Conservation (phyloP, 371 early-diverging fungal genomes). For the Mortierella sp. region DNA sequence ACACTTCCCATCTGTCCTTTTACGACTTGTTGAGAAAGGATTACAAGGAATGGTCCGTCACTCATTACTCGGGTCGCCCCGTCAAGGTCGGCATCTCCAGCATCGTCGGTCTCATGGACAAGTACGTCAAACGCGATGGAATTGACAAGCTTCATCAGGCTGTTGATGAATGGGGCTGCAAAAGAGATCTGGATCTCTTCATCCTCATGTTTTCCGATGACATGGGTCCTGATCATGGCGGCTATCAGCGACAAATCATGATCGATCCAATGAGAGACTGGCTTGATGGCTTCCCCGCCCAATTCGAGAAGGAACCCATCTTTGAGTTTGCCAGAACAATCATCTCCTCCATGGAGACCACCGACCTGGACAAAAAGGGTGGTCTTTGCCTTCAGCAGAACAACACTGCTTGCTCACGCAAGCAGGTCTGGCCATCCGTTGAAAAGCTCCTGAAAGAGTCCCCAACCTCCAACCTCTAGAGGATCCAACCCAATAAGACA, state of each 20-base stretch:
- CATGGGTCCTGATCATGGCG: conserved; percentile 49
- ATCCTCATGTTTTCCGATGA: conserved; percentile 73
- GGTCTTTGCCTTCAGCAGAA: conserved; percentile 60
- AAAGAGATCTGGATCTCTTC: conserved; percentile 62
- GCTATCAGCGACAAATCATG: conserved; percentile 73
- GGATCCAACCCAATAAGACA: neutral
- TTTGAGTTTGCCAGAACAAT: conserved; percentile 27
- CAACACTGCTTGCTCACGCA: conserved; percentile 71
- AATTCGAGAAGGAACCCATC: conserved; percentile 40
- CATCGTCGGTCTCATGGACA: conserved; percentile 66
- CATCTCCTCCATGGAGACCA: too few species aligned
- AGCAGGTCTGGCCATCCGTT: conserved; percentile 76
- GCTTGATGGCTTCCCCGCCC: conserved; percentile 23
- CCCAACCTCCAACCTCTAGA: conserved; percentile 9
- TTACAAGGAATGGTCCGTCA: conserved; percentile 74
- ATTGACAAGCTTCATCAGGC: conserved; percentile 25
- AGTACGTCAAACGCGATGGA: conserved; percentile 56
- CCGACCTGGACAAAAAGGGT: conserved; percentile 10
- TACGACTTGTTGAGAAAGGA: conserved; percentile 78
- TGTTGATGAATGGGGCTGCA: conserved; percentile 50
- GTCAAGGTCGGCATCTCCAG: conserved; percentile 75
- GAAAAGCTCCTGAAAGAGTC: conserved; percentile 36
- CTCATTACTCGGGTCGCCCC: conserved; percentile 28
- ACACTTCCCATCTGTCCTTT: conserved; percentile 60
- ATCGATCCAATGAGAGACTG: conserved; percentile 55